These are phyloP conservation scores for Sideroxylon spinosum DNA, from an alignment of 179 eudicot species.

Conservation along the genomic window DNA sequence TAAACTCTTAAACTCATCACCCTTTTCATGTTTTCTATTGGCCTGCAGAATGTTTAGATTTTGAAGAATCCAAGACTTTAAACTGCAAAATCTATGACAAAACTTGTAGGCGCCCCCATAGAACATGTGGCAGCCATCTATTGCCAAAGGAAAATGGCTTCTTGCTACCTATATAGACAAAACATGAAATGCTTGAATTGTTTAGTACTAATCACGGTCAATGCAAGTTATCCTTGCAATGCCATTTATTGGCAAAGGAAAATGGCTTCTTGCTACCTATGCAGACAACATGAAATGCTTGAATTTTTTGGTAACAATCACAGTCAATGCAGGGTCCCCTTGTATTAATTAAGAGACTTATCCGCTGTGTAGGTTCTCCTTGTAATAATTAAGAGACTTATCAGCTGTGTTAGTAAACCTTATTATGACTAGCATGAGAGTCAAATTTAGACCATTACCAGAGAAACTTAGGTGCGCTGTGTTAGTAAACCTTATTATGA, in stretches of 20 bases:
- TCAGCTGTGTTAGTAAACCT: neutral
- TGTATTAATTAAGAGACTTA: no score
- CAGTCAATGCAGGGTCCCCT: neutral
- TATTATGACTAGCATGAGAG: neutral
- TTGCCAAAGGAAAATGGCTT: conserved; percentile 9
- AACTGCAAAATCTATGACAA: conserved; percentile 21
- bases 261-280: conserved; percentile 20
- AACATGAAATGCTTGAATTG: neutral
- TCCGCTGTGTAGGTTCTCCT: neutral
- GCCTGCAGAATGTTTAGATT: conserved; percentile 18
- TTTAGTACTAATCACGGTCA: neutral
- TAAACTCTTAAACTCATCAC: conserved; percentile 18
- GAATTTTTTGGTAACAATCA: neutral
- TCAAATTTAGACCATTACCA: neutral
- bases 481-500: neutral
- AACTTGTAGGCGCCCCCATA: conserved; percentile 21
- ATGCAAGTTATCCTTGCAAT: neutral
- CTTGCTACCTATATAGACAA: conserved; percentile 23
- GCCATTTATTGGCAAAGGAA: conserved; percentile 18
- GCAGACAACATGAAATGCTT: conserved; percentile 10
- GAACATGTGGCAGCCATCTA: conserved; percentile 18
- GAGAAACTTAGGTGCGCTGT: neutral
- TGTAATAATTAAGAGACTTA: neutral
- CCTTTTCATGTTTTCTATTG: conserved; percentile 23
- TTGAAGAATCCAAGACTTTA: conserved; percentile 24